A percentile compares a stretch with the other conserved stretches of the same genome.
Evolutionary conservation across 768 basidiomycete species (phyloP).

Genomic region (Hygrophorus russula): DNA sequence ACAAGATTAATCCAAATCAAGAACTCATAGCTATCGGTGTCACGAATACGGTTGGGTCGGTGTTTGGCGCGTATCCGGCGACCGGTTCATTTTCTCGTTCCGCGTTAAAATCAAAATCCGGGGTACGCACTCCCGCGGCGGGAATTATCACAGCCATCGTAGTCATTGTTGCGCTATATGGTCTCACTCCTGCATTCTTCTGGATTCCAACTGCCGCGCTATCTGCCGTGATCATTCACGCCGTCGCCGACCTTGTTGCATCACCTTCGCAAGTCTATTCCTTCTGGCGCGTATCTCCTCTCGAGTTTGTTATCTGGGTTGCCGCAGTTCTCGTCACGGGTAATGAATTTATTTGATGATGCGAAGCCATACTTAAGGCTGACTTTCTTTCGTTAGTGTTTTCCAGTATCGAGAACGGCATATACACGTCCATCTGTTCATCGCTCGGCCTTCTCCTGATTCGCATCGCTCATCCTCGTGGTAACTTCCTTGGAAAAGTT

Average conservation of each 20-base stretch:
- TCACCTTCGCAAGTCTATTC: slow-evolving; percentile 68
- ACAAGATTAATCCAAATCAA: slow-evolving; percentile 90
- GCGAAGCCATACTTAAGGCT: neutral
- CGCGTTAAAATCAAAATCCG: slow-evolving; percentile 90
- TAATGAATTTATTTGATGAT: slow-evolving; percentile 20
- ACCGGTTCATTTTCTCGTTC: slow-evolving; percentile 99
- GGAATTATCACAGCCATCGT: slow-evolving; percentile 79
- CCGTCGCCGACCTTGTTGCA: slow-evolving; percentile 80
- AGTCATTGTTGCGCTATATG: slow-evolving; percentile 91
- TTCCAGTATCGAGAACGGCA: slow-evolving; percentile 88
- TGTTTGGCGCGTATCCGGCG: slow-evolving; percentile 89
- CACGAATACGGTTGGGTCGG: slow-evolving; percentile 81
- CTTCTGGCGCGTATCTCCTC: slow-evolving; percentile 90
- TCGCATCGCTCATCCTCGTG: slow-evolving; percentile 80
- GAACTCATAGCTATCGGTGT: slow-evolving; percentile 98
- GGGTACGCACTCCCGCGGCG: slow-evolving; percentile 91
- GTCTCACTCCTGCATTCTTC: slow-evolving; percentile 85
- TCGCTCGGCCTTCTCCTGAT: slow-evolving; percentile 74
- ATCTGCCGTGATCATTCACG: slow-evolving; percentile 93
- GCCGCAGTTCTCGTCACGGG: slow-evolving; percentile 77
- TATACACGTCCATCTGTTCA: slow-evolving; percentile 76
- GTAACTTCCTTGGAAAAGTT: slow-evolving; percentile 84
- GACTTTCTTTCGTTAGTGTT: slow-evolving; percentile 78
- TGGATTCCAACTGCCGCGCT: slow-evolving; percentile 78
- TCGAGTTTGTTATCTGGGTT: slow-evolving; percentile 84